Base-by-base conservation (phyloP, 352 stramenopile genomes). In the Peronospora farinosa region DNA sequence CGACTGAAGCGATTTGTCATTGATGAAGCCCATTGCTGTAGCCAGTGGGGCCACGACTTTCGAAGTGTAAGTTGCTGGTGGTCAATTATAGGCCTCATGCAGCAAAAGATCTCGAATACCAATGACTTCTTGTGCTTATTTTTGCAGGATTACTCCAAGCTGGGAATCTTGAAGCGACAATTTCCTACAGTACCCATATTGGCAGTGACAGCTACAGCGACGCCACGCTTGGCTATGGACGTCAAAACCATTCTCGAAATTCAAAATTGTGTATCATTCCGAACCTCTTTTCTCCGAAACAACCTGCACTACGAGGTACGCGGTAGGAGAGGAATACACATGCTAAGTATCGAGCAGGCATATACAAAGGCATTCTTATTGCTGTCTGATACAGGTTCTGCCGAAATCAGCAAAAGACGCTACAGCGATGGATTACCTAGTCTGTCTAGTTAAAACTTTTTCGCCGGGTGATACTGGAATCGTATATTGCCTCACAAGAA, bases 1-100 rank as follows among this genome's bases (percentile, higher is more conserved):
- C 65, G 88, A 10, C 65, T 97, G 10, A 77, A 87, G 41, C 75
- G 89, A 7, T 96, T 98, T 65, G 92, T 97, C 6, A 92, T 98
- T 61, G 94, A 97, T 62, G 81, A 96, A 67, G 82, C 79, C 3
- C 84, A 95, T 40, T 95, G 84, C 43, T 86, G 71, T 40, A 90
- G 76, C 35, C 71, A 88, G 36, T 94, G 84, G 84, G 84, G 84
- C 0, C 84, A 91, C 51, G 82, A 92, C 55, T 93, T 93, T 52
- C 70, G 80, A 25, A 79, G 58, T 54, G 75, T 88, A 71, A 28
- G 60, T 51, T 16, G 28, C 23, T 27, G 23, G 6, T 35, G 13
- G 6, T 31, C 47, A 8, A 40, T 7, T 13, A 33, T n/a, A 23
- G 5, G 33, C n/a, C 40, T 13, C 32, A 13, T 52, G 17, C 19